phyloP scores from a whole-genome alignment of 768 basidiomycete species.

The Agrocybe pediades region DNA sequence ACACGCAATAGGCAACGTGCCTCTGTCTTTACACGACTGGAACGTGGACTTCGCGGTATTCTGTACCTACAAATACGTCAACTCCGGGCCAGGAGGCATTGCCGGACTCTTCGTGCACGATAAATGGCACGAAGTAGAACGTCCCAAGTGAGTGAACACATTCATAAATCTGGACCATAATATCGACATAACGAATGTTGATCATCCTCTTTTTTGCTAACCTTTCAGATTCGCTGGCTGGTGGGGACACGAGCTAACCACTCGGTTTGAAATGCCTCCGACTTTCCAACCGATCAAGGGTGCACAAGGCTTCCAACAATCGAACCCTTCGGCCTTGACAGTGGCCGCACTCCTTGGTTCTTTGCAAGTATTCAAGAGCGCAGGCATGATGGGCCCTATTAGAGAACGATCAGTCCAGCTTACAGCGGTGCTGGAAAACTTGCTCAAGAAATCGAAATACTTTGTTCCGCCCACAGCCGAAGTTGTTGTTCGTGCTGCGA shows the following conservation, averaged over 20 bases:
- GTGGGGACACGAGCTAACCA: conserved; percentile 93
- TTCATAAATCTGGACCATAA: conserved; percentile 1
- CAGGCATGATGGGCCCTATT: conserved; percentile 71
- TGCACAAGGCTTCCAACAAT: conserved; percentile 95
- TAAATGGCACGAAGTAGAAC: conserved; percentile 66
- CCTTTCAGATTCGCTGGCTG: conserved; percentile 81
- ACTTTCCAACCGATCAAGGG: conserved; percentile 83
- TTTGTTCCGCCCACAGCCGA: conserved; percentile 46
- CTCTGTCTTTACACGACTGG: conserved; percentile 89
- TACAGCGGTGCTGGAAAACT: conserved; percentile 69
- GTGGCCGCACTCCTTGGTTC: conserved; percentile 83
- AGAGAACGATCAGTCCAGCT: conserved; percentile 70
- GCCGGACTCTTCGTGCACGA: conserved; percentile 91
- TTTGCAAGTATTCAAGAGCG: conserved; percentile 76
- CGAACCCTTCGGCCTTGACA: conserved; percentile 86
- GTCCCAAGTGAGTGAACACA: conserved; percentile 57
- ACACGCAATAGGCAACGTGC: conserved; percentile 94
- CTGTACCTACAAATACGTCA: conserved; percentile 99
- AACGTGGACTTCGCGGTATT: conserved; percentile 96
- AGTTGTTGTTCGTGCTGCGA: conserved; percentile 3
- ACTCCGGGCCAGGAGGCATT: conserved; percentile 96
- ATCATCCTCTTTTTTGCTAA: conserved; percentile 16
- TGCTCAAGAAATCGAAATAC: conserved; percentile 63
- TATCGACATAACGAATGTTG: not conserved
- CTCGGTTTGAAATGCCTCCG: conserved; percentile 90